Percentiles rank a stretch among this genome's conserved stretches.
Conservation (phyloP, 495 filamentous ascomycete species). For the Halenospora varia region DNA sequence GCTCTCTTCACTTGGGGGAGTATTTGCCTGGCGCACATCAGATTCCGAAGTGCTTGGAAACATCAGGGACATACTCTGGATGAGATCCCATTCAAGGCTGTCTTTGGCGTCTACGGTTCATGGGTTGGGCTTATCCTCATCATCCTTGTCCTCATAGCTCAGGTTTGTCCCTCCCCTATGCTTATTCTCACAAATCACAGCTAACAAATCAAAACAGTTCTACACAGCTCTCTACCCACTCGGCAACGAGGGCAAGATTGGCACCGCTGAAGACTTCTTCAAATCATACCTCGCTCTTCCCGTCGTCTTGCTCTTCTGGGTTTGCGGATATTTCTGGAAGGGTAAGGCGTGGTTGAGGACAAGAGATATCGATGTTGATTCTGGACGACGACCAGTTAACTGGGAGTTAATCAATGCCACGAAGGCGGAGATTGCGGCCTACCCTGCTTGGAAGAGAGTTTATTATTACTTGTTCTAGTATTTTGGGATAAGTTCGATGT, state of each 20-base stretch:
- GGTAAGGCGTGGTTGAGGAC: conserved; percentile 49
- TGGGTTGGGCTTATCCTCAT: conserved; percentile 59
- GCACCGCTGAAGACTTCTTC: conserved; percentile 55
- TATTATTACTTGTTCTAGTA: conserved; percentile 44
- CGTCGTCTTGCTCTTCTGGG: conserved; percentile 53
- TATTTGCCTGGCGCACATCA: conserved; percentile 52
- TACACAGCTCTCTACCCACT: conserved; percentile 47
- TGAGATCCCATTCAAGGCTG: conserved; percentile 67
- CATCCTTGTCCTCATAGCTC: conserved; percentile 57
- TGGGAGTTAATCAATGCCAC: conserved; percentile 51
- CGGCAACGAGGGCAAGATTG: conserved; percentile 29
- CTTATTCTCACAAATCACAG: not conserved
- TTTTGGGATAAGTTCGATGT: too few species aligned
- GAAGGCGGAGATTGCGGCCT: conserved; percentile 37
- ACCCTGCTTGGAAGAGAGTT: conserved; percentile 48
- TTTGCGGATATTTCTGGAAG: conserved; percentile 57
- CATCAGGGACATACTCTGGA: conserved; percentile 58
- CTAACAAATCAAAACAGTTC: too few species aligned
- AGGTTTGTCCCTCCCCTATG: not conserved
- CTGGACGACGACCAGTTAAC: conserved; percentile 52
- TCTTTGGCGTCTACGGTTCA: conserved; percentile 63
- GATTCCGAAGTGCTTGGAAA: conserved; percentile 62
- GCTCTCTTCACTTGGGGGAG: conserved; percentile 54
- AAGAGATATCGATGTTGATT: conserved; percentile 59
- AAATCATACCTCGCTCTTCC: conserved; percentile 55